These are phyloP conservation scores for Claviceps africana DNA, from an alignment of 2,329 filamentous ascomycete genomes.

Conservation along the genomic window DNA sequence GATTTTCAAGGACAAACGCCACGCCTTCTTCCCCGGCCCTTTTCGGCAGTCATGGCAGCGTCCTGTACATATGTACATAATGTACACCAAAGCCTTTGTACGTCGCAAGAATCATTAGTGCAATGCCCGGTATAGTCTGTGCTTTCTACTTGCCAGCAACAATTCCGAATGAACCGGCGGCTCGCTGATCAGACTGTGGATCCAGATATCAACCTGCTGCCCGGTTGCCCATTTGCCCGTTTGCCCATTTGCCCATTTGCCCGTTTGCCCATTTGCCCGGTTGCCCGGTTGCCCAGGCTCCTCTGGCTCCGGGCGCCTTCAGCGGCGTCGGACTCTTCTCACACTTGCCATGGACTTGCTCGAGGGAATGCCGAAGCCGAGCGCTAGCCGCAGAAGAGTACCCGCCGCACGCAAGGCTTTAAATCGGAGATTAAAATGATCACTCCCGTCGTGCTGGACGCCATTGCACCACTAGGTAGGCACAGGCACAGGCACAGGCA, in stretches of 20 bases:
- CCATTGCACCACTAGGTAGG: not conserved
- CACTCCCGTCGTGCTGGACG: not conserved
- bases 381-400: not conserved
- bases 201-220: not conserved
- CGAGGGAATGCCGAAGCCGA: not conserved
- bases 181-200: not conserved
- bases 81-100: not conserved
- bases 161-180: not conserved
- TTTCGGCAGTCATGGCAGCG: not conserved
- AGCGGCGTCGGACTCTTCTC: not conserved
- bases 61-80: too few relatives aligned
- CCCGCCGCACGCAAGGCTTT: not conserved
- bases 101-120: not conserved
- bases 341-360: too few relatives aligned
- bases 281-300: too few relatives aligned
- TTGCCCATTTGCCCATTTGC: too few relatives aligned
- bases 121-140: not conserved
- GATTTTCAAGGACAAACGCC: not conserved
- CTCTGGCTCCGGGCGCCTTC: not conserved
- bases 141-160: not conserved
- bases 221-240: not conserved
- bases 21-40: not conserved
- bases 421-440: slow-evolving; percentile 4
- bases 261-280: too few relatives aligned
- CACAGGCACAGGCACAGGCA: not conserved